Conservation (phyloP, 345 rosid genomes). For the Lepidium sativum region DNA sequence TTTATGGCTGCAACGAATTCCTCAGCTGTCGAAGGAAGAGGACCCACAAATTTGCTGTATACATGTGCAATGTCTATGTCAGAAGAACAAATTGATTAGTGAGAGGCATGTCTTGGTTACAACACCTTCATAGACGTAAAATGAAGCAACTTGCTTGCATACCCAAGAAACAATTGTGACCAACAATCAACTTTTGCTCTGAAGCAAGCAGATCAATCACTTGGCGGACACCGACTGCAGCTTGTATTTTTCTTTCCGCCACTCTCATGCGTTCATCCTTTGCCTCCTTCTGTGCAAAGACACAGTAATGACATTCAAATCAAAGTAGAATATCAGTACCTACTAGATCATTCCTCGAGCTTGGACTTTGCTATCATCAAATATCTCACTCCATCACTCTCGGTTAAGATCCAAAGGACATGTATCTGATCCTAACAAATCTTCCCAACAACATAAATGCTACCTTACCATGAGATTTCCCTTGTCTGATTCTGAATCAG, state of each 20-base stretch:
- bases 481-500: conserved; percentile 55
- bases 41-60: conserved; percentile 67
- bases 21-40: conserved; percentile 73
- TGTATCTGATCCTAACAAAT: background rate
- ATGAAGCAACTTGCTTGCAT: conserved; percentile 22
- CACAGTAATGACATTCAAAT: background rate
- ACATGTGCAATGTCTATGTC: conserved; percentile 82
- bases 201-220: conserved; percentile 86
- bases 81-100: conserved; percentile 13
- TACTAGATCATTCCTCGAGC: too few relatives aligned
- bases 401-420: background rate
- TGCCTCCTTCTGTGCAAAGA: conserved; percentile 54
- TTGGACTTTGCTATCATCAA: background rate
- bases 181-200: conserved; percentile 73
- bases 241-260: conserved; percentile 49
- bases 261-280: conserved; percentile 45
- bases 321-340: too few relatives aligned
- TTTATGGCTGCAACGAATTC: conserved; percentile 52
- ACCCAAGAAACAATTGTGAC: conserved; percentile 95
- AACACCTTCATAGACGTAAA: background rate
- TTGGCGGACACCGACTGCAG: conserved; percentile 77
- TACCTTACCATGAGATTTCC: conserved; percentile 58
- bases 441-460: background rate
- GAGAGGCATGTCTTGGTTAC: background rate
- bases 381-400: background rate